Conservation (phyloP, 1,139 yeast genomes). For the Komagataea norvegica region DNA sequence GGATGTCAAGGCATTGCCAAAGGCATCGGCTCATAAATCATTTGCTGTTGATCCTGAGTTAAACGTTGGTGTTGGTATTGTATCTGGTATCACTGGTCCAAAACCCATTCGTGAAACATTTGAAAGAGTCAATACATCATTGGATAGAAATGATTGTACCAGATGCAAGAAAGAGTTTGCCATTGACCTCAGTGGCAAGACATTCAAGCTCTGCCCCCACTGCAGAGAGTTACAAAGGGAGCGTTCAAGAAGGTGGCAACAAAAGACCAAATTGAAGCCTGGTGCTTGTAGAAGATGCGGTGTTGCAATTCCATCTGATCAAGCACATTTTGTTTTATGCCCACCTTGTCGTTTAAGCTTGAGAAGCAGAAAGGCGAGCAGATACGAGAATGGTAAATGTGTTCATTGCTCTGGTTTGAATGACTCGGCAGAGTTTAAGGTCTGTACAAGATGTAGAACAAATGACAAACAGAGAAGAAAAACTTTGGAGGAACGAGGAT, state of each 20-base stretch:
- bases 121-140: conserved; percentile 3
- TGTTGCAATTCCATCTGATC: conserved; percentile 44
- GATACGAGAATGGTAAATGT: conserved; percentile 62
- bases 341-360: conserved; percentile 53
- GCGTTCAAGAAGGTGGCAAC: conserved; percentile 60
- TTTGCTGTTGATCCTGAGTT: conserved; percentile 24
- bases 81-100: conserved; percentile 22
- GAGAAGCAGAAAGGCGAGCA: conserved; percentile 49
- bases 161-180: conserved; percentile 58
- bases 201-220: conserved; percentile 55
- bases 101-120: conserved; percentile 9
- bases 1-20: conserved; percentile 1
- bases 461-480: conserved; percentile 56
- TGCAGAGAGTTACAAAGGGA: conserved; percentile 62
- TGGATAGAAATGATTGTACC: conserved; percentile 34
- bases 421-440: conserved; percentile 48
- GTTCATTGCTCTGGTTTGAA: conserved; percentile 65
- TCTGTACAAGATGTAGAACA: conserved; percentile 57
- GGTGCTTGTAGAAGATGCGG: conserved; percentile 45
- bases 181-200: conserved; percentile 45
- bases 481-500: conserved; percentile 51
- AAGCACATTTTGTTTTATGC: conserved; percentile 52
- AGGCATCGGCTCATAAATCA: conserved; percentile 11
- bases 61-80: conserved; percentile 21
- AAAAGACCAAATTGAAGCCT: conserved; percentile 51